Evolutionary conservation across 2,329 filamentous ascomycete genomes (phyloP).

Genomic region (Pyricularia pennisetigena): DNA sequence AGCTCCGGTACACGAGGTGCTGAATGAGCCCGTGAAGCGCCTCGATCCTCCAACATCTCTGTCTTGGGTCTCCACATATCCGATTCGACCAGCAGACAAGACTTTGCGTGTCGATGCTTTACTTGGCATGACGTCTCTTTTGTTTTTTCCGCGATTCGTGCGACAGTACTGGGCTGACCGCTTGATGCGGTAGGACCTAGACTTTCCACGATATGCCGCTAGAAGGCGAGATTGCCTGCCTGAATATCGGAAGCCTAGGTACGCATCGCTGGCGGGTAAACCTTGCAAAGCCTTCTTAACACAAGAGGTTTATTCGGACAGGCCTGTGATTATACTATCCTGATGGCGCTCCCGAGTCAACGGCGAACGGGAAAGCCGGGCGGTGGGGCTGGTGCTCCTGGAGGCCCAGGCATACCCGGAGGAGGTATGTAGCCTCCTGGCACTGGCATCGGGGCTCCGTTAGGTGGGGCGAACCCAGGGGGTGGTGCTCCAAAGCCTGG

Average conservation of each 20-base stretch:
- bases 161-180: background rate
- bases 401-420: conserved; percentile 22
- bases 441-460: conserved; percentile 21
- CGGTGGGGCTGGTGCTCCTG: conserved; percentile 2
- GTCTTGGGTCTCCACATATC: background rate
- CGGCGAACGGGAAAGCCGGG: conserved; percentile 3
- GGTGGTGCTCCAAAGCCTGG: conserved; percentile 29
- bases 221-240: background rate
- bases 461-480: conserved; percentile 27
- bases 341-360: background rate
- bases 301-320: background rate
- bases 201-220: background rate
- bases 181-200: background rate
- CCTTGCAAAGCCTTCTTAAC: background rate
- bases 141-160: too few relatives aligned
- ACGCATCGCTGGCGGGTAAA: background rate
- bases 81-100: background rate
- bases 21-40: background rate
- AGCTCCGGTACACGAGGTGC: background rate
- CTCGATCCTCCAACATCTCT: background rate
- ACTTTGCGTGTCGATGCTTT: background rate
- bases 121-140: background rate
- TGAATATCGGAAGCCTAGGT: background rate
- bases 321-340: background rate
- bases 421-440: conserved; percentile 35